Conservation (phyloP, 768 basidiomycete species). For the Xanthoconium purpureum region DNA sequence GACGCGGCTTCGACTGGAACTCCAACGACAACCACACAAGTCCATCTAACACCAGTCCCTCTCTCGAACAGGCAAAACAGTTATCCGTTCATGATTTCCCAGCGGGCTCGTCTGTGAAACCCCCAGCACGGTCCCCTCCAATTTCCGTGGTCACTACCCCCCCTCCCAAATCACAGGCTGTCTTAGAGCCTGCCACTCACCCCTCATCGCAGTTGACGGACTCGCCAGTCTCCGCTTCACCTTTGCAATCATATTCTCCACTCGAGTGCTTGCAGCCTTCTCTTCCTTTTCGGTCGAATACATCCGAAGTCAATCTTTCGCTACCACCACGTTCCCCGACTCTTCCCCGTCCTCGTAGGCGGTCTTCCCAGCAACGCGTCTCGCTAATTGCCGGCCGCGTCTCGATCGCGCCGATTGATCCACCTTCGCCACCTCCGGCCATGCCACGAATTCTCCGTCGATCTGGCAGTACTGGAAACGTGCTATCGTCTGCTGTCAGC, state of each 20-base stretch:
- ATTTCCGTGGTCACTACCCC: slow-evolving; percentile 15
- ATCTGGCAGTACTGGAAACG: slow-evolving; percentile 59
- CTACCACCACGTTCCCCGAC: slow-evolving; percentile 48
- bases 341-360: slow-evolving; percentile 62
- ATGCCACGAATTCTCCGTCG: slow-evolving; percentile 64
- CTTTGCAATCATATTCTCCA: slow-evolving; percentile 35
- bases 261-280: slow-evolving; percentile 15
- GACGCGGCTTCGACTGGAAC: slow-evolving; percentile 78
- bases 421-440: slow-evolving; percentile 60
- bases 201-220: slow-evolving; percentile 27
- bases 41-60: neutral
- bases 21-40: slow-evolving; percentile 34
- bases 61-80: slow-evolving; percentile 9
- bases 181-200: slow-evolving; percentile 28
- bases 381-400: slow-evolving; percentile 82
- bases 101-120: slow-evolving; percentile 4
- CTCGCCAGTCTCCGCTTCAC: slow-evolving; percentile 30
- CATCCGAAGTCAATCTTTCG: slow-evolving; percentile 24
- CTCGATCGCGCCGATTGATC: slow-evolving; percentile 71
- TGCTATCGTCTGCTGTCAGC: slow-evolving; percentile 56
- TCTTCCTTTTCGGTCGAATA: slow-evolving; percentile 18
- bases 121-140: slow-evolving; percentile 11
- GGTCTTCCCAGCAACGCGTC: slow-evolving; percentile 82
- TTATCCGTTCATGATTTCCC: slow-evolving; percentile 15
- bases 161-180: slow-evolving; percentile 26